Percentiles rank a stretch among this genome's conserved stretches.
Evolutionary conservation across 208 protist genomes (phyloP).

Genomic region (Angomonas ambiguus): DNA sequence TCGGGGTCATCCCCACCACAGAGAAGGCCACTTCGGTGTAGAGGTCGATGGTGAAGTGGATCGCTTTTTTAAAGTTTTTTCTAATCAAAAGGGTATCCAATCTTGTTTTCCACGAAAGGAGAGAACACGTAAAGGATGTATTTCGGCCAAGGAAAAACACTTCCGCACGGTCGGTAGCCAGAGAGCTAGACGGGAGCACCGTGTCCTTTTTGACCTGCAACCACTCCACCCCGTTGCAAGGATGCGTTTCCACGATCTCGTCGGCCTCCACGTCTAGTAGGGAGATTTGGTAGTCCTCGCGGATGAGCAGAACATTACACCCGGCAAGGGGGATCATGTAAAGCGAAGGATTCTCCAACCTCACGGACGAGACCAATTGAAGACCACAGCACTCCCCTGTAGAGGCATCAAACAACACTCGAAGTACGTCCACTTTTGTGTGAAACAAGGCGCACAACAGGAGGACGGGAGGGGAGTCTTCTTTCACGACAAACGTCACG

Average conservation of each 20-base stretch:
- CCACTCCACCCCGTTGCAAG: conserved; percentile 26
- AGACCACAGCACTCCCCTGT: conserved; percentile 17
- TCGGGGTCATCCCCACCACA: conserved; percentile 39
- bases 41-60: conserved; percentile 60
- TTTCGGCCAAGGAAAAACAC: conserved; percentile 36
- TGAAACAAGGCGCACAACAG: conserved; percentile 54
- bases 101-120: conserved; percentile 66
- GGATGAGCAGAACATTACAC: conserved; percentile 36
- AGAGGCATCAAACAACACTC: conserved; percentile 24
- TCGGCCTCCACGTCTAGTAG: conserved; percentile 53
- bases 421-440: conserved; percentile 51
- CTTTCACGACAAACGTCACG: conserved; percentile 37
- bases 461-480: conserved; percentile 20
- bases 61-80: conserved; percentile 37
- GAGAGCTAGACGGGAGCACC: conserved; percentile 13
- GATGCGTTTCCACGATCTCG: conserved; percentile 50
- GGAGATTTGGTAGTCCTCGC: conserved; percentile 31
- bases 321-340: conserved; percentile 39
- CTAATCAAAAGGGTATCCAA: conserved; percentile 45
- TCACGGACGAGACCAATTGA: conserved; percentile 26
- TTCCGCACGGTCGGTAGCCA: conserved; percentile 23
- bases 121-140: conserved; percentile 30
- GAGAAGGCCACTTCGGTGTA: conserved; percentile 57
- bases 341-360: conserved; percentile 28
- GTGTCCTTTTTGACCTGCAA: conserved; percentile 13